Conservation (phyloP, 495 filamentous ascomycete genomes). For the Cladorrhinum samala region DNA sequence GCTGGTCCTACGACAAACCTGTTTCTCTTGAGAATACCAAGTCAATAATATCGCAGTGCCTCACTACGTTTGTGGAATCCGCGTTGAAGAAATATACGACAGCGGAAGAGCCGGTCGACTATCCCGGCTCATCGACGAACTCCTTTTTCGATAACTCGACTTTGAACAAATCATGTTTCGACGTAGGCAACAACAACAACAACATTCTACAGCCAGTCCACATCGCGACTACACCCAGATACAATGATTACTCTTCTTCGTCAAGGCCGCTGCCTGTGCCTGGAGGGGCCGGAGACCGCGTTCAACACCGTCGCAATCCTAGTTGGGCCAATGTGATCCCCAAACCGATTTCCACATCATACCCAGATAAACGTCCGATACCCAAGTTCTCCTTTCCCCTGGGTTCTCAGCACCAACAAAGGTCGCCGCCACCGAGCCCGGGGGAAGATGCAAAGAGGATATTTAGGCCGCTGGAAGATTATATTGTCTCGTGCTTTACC, state of each 20-base stretch:
- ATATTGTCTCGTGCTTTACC: conserved; percentile 62
- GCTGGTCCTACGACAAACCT: conserved; percentile 9
- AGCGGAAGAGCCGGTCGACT: not conserved
- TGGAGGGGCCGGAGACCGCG: conserved; percentile 1
- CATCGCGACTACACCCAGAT: too few relatives aligned
- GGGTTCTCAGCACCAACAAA: conserved; percentile 6
- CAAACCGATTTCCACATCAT: conserved; percentile 36
- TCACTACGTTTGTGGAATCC: conserved; percentile 21
- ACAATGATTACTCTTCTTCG: not conserved
- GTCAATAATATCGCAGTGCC: conserved; percentile 23
- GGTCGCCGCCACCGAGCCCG: conserved; percentile 16
- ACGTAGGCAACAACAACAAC: too few relatives aligned
- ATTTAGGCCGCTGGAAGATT: conserved; percentile 71
- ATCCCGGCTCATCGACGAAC: conserved; percentile 2
- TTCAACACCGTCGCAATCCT: conserved; percentile 26
- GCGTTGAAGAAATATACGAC: conserved; percentile 9
- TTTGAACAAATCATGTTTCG: not conserved
- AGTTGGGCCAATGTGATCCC: conserved; percentile 19
- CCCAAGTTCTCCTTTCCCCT: conserved; percentile 2
- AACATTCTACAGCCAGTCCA: too few relatives aligned
- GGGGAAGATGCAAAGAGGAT: conserved; percentile 37
- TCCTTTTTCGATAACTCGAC: not conserved
- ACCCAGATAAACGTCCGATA: conserved; percentile 28
- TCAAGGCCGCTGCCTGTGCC: not conserved
- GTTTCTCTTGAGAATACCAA: conserved; percentile 31